phyloP scores from a whole-genome alignment of 2,329 filamentous ascomycete genomes.

The Colletotrichum aenigma region DNA sequence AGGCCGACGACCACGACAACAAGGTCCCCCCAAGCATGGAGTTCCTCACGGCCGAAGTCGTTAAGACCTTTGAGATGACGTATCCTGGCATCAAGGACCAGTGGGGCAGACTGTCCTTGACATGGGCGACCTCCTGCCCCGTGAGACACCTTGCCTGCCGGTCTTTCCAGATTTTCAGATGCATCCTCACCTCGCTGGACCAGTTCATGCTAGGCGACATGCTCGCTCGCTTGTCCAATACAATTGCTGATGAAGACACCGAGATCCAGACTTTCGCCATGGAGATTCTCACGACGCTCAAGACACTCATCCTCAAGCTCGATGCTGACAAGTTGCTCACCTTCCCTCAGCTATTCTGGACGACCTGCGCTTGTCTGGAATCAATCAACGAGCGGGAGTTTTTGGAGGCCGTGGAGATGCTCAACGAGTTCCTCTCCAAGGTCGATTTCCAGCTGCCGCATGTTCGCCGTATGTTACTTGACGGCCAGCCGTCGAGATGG shows the following conservation, averaged over 20 bases:
- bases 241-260: conserved; percentile 90
- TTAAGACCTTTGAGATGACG: conserved; percentile 82
- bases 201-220: conserved; percentile 96
- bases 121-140: conserved; percentile 96
- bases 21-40: conserved; percentile 91
- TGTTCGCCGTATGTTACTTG: conserved; percentile 73
- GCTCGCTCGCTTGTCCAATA: conserved; percentile 93
- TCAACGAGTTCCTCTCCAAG: conserved; percentile 84
- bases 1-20: conserved; percentile 71
- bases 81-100: conserved; percentile 88
- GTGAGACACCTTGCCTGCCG: conserved; percentile 94
- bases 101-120: conserved; percentile 88
- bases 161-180: conserved; percentile 96
- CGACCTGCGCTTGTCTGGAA: conserved; percentile 92
- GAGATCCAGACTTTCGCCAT: conserved; percentile 98
- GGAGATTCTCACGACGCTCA: conserved; percentile 94
- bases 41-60: conserved; percentile 78
- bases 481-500: conserved; percentile 85
- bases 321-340: conserved; percentile 78
- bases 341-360: conserved; percentile 99
- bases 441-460: conserved; percentile 76
- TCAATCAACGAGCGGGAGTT: conserved; percentile 98
- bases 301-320: conserved; percentile 87
- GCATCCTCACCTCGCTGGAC: conserved; percentile 88
- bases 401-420: conserved; percentile 87